Base-by-base conservation (phyloP, 1,284 basidiomycete species). In the Quambalaria eucalypti region DNA sequence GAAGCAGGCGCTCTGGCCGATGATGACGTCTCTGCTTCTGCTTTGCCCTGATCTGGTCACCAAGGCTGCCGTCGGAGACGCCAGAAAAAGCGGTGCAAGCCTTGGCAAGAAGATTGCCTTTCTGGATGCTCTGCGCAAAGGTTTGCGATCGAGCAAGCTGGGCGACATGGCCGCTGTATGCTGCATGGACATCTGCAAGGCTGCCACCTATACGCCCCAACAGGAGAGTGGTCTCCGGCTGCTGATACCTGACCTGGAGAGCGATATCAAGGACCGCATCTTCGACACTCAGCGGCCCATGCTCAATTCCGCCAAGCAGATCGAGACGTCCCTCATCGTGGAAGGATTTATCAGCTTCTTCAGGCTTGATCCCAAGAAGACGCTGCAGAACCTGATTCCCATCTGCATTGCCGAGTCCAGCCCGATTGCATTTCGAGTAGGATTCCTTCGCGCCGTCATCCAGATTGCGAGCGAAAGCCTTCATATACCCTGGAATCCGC, bases 121-220 rank as follows among this genome's bases (percentile, higher is more conserved):
- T 54, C 61, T 80, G 56, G 79, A 79, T 23, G 76, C 69, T 36
- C 53, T 79, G 26, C 60, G 68, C 29, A 76, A 76, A 52, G 52
- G 57, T 28, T 59, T 66, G 23, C 62, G 68, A 21, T 60, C 59
- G 28, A 56, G 62, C 44, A 68, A 69, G 67, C 70, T 83, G 28
- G 77, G 81, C 6, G 85, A 88, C 54, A 79, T 84, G 0, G 82
- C 85, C 1, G 77, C 88, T 53, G 81, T 86, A 1, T 90, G 88
- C 73, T 83, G 83, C 50, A 80, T 90, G 28, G 90, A 95, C 69
- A 78, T 90, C 30, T 87, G 88, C 74, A 82, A 85, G 56, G 88
- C 86, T 1, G 89, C 88, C 2, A 84, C 84, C 42, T 81, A 83
- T 52, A 79, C 88, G 29, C 42, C 42, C 2, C 79, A 81, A 2